Evolutionary conservation across 2,329 filamentous ascomycete genomes (phyloP).

Genomic region (Torrubiellomyces zombiae): DNA sequence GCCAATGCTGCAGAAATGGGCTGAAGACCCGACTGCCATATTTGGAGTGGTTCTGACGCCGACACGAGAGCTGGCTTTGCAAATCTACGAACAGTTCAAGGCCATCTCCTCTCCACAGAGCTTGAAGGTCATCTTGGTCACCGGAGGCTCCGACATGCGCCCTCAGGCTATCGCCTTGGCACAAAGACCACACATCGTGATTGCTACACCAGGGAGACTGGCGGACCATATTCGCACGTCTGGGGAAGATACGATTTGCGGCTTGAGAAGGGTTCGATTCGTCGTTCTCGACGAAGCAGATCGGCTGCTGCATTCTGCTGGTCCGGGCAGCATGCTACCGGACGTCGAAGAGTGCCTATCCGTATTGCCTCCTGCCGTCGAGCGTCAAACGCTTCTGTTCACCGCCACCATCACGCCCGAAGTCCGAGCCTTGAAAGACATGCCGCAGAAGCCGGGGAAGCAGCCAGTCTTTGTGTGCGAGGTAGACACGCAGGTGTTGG

Average conservation of each 20-base stretch:
- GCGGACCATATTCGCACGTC: constrained; percentile 89
- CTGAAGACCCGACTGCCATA: constrained; percentile 79
- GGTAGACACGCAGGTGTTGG: constrained; percentile 57
- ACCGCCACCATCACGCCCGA: constrained; percentile 91
- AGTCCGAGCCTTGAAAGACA: constrained; percentile 69
- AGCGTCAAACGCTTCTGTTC: constrained; percentile 88
- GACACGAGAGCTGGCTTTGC: constrained; percentile 78
- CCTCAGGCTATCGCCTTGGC: constrained; percentile 73
- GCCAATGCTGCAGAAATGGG: constrained; percentile 86
- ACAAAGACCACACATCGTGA: constrained; percentile 73
- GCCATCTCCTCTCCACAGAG: constrained; percentile 79
- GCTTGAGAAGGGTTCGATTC: constrained; percentile 61
- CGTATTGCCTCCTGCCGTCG: constrained; percentile 56
- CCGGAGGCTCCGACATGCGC: constrained; percentile 84
- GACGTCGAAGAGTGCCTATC: constrained; percentile 81
- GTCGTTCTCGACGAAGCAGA: constrained; percentile 96
- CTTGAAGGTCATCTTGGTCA: constrained; percentile 78
- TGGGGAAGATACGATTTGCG: constrained; percentile 76
- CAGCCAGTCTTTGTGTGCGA: constrained; percentile 79
- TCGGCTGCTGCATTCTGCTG: constrained; percentile 58
- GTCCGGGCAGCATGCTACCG: constrained; percentile 76
- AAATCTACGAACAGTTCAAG: constrained; percentile 92
- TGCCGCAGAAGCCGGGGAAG: constrained; percentile 51
- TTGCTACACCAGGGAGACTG: constrained; percentile 82
- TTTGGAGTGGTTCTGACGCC: constrained; percentile 82